Base-by-base conservation (phyloP, 2,329 filamentous ascomycete genomes). In the Hypoxylon sp. region DNA sequence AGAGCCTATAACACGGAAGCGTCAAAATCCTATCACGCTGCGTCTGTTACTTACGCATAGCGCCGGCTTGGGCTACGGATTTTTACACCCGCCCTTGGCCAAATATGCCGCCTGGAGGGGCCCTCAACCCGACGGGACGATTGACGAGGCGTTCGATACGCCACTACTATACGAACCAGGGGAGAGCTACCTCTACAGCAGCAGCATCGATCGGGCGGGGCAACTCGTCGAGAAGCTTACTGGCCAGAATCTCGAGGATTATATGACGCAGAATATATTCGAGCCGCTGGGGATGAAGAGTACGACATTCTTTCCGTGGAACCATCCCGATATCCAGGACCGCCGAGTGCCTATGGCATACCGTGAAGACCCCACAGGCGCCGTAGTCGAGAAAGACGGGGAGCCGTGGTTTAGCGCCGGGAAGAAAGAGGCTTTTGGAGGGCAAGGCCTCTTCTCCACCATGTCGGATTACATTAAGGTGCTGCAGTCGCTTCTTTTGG, bases 21-120 rank as follows among this genome's bases (percentile, higher is more conserved):
- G 78, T 13, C 55, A 48, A 11, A 71, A 72, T 0, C 76, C 78
- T 13, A 81, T 87, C 56, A 85, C 83, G 3, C 75, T 86, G 4
- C 76, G 79, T n/a, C 80, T 82, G 42, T 77, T 87, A 1, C 77
- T 87, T 3, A 82, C 81, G 1, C 85, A 87, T 70, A 81, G 80
- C 29, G 79, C 81, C 0, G 85, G 85, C 1, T 67, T 78, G 0
- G 73, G 69, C 4, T 87, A 87, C 72, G 75, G 79, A 35, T 80
- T 81, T 51, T 51, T 80, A 17, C 50, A 77, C 39, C 57, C 62
- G 39, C 37, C 32, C 15, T 39, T 75, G 48, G 52, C 31, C 24
- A 70, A 62, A 54, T 46, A 50, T 42, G 31, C 19, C 2, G 42
- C 56, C 35, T 65, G 32, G 61, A 69, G 44, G 51, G 65, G 53